Evolutionary conservation across 768 basidiomycete genomes (phyloP).

Genomic region (Galerina marginata): DNA sequence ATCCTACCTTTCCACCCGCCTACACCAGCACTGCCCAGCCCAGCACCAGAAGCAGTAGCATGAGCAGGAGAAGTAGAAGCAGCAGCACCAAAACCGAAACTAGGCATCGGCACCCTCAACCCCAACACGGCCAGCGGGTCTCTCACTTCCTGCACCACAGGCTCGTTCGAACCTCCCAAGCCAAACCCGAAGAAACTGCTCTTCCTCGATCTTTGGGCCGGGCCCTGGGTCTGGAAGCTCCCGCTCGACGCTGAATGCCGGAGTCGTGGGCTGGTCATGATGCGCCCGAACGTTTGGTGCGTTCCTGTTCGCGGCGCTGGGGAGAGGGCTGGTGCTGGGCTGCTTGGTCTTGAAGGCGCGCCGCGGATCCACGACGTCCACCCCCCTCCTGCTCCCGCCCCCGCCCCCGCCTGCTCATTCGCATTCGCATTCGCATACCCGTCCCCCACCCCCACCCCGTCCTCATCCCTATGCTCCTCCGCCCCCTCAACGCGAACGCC

Average conservation of each 20-base stretch:
- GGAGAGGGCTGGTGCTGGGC: conserved; percentile 28
- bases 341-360: conserved; percentile 38
- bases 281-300: conserved; percentile 63
- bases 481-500: too few species aligned
- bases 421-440: too few species aligned
- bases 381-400: conserved; percentile 19
- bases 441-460: not conserved
- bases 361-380: conserved; percentile 67
- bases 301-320: not conserved
- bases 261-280: conserved; percentile 69
- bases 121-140: conserved; percentile 52
- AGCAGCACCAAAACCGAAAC: conserved; percentile 26
- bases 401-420: too few species aligned
- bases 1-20: too few species aligned
- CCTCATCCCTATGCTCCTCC: not conserved
- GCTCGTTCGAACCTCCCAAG: conserved; percentile 15
- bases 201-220: conserved; percentile 21
- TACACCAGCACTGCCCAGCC: not conserved
- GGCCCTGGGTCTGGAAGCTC: not conserved
- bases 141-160: not conserved
- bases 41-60: not conserved
- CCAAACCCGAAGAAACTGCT: conserved; percentile 23
- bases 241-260: conserved; percentile 50
- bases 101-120: conserved; percentile 66
- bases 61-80: too few species aligned